Conservation (phyloP, 2,329 filamentous ascomycete genomes). For the Hansfordia pulvinata region DNA sequence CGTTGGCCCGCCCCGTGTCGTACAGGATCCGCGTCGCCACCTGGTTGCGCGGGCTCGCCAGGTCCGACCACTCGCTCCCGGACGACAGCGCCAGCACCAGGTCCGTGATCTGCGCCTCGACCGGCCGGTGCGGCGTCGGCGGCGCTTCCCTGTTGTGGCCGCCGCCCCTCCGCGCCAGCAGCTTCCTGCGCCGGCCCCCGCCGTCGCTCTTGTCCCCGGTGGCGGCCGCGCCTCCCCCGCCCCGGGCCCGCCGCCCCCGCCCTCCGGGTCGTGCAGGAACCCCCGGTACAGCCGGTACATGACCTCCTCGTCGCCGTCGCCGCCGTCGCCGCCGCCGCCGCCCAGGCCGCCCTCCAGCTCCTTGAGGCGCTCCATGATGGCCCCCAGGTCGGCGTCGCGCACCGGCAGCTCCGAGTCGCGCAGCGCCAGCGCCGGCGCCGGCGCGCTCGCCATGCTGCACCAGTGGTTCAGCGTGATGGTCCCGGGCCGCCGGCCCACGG, state of each 20-base stretch:
- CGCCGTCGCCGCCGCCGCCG: slow-evolving; percentile 30
- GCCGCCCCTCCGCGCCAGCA: no score
- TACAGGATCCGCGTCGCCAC: slow-evolving; percentile 63
- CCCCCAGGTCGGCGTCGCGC: slow-evolving; percentile 44
- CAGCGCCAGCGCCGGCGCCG: slow-evolving; percentile 41
- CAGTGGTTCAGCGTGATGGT: slow-evolving; percentile 63
- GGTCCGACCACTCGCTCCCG: slow-evolving; percentile 60
- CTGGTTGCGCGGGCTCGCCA: slow-evolving; percentile 56
- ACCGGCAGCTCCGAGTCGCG: slow-evolving; percentile 43
- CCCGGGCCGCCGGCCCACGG: slow-evolving; percentile 51
- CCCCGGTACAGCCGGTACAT: slow-evolving; percentile 54
- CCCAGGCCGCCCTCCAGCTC: slow-evolving; percentile 42
- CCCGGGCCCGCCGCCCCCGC: slow-evolving; percentile 28
- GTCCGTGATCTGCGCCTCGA: slow-evolving; percentile 61
- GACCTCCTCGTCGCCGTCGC: slow-evolving; percentile 31
- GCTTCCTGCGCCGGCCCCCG: no score
- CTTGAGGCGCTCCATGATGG: slow-evolving; percentile 43
- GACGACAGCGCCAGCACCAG: slow-evolving; percentile 52
- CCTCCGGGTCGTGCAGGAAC: slow-evolving; percentile 54
- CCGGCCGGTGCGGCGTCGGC: no score
- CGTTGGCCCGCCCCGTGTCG: slow-evolving; percentile 40
- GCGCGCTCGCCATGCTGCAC: slow-evolving; percentile 42
- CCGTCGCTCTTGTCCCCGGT: no score
- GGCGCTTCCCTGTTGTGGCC: no score
- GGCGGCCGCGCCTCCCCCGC: no score